Base-by-base conservation (phyloP, 2,329 filamentous ascomycete species). In the Scedosporium aurantiacum region DNA sequence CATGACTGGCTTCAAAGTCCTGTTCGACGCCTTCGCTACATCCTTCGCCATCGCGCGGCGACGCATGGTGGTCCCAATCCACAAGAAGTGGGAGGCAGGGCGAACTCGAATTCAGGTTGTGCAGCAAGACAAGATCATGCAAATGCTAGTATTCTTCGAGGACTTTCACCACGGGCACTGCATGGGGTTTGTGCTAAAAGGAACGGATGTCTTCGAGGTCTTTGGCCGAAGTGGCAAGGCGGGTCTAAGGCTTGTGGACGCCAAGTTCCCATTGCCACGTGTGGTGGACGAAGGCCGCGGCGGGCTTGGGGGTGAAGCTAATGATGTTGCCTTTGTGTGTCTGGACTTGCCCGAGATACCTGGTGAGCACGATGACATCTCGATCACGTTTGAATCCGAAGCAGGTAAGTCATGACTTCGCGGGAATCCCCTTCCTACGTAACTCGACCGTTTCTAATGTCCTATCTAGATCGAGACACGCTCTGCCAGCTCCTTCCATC, bases 21-120 rank as follows among this genome's bases (percentile, higher is more conserved):
- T 88, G 6, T 91, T 87, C 66, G 88, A 91, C 69, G 84, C 85
- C 5, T 74, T 89, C 60, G 90, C 90, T 5, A 78, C 82, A 6
- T 85, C 84, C 0, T 90, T 96, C 71, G 86, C 88, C 62, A 96
- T 96, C 65, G 86, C 91, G 1, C 85, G 91, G 32, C 85, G 90
- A 57, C 84, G 90, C 66, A 94, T 92, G 87, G 90, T 96, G 12
- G 90, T 96, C 16, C 90, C 90, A 0, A 93, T 96, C 66, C 89
- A 95, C 76, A 96, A 96, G 75, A 94, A 94, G 72, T 95, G 90
- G 90, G 91, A 95, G 70, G 89, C 91, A 2, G 84, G 81, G n/a
- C 82, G 81, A 43, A 90, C 90, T 7, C 85, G 92, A 41, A 78
- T 96, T 6, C 91, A 96, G 70, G 79, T 96, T 43, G 84, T 96